Conservation (phyloP, 257 asterid genomes). For the Nyctanthes arbortristis region DNA sequence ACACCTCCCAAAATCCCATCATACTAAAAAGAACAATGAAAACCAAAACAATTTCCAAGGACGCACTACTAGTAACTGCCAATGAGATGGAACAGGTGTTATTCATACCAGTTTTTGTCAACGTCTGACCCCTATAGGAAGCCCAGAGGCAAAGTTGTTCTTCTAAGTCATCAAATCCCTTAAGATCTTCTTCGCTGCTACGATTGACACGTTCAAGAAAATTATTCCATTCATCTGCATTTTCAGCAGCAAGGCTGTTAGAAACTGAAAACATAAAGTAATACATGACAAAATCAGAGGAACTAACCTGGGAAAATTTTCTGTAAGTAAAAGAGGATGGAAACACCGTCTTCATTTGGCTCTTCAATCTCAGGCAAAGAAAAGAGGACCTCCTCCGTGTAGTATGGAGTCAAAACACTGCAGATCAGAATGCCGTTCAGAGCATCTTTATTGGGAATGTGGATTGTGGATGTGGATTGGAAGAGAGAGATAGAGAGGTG, state of each 20-base stretch:
- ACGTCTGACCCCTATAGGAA: slow-evolving; percentile 94
- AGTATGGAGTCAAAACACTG: slow-evolving; percentile 95
- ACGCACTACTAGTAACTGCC: not conserved
- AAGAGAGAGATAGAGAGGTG: no score
- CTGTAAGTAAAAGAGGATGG: slow-evolving; percentile 93
- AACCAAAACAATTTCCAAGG: not conserved
- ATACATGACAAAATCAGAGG: slow-evolving; percentile 16
- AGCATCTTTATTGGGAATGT: not conserved
- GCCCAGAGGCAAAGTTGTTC: slow-evolving; percentile 98
- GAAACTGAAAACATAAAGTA: slow-evolving; percentile 24
- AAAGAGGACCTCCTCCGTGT: slow-evolving; percentile 93
- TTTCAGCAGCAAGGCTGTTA: slow-evolving; percentile 24
- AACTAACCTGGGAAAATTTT: slow-evolving; percentile 93
- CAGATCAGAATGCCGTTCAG: slow-evolving; percentile 14
- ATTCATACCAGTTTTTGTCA: slow-evolving; percentile 84
- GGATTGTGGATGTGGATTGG: no score
- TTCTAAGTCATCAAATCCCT: slow-evolving; percentile 76
- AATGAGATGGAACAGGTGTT: not conserved
- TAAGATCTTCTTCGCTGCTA: slow-evolving; percentile 71
- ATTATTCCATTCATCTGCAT: slow-evolving; percentile 94
- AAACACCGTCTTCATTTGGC: slow-evolving; percentile 97
- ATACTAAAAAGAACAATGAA: not conserved
- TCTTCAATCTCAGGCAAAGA: slow-evolving; percentile 87
- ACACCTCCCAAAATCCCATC: not conserved
- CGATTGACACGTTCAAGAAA: slow-evolving; percentile 84